Conservation (phyloP, 176 grass and related monocot genomes). For the Ensete glaucum region DNA sequence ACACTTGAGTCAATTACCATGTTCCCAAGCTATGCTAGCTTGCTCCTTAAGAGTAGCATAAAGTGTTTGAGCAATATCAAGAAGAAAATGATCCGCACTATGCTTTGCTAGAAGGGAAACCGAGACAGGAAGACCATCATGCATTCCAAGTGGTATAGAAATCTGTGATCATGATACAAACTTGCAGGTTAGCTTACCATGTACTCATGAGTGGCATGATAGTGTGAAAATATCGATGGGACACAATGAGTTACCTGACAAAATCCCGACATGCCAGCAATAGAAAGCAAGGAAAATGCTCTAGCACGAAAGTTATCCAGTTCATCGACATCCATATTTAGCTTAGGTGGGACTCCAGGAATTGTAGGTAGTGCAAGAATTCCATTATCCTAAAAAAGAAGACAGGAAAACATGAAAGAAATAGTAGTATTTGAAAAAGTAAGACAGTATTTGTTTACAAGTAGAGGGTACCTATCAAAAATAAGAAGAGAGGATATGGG, state of each 20-base stretch:
- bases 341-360: constrained; percentile 64
- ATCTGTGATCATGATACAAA: constrained; percentile 27
- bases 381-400: constrained; percentile 34
- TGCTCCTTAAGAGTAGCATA: constrained; percentile 49
- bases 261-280: constrained; percentile 66
- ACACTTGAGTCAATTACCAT: background rate
- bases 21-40: constrained; percentile 35
- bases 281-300: constrained; percentile 75
- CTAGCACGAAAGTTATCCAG: constrained; percentile 45
- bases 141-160: constrained; percentile 58
- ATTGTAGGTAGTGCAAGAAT: constrained; percentile 71
- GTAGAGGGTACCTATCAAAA: background rate
- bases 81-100: constrained; percentile 55
- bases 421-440: constrained; percentile 3
- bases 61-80: constrained; percentile 40
- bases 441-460: background rate
- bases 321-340: constrained; percentile 35
- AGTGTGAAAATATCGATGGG: background rate
- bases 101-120: constrained; percentile 61
- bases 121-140: constrained; percentile 54
- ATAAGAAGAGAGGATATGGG: no score
- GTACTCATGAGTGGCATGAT: background rate
- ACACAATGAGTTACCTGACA: constrained; percentile 45
- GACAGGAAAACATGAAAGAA: background rate
- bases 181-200: background rate